Evolutionary conservation across 306 rosid genomes (phyloP), one percentile per base, ranked within the genome.

Genomic region (Hippophae rhamnoides): DNA sequence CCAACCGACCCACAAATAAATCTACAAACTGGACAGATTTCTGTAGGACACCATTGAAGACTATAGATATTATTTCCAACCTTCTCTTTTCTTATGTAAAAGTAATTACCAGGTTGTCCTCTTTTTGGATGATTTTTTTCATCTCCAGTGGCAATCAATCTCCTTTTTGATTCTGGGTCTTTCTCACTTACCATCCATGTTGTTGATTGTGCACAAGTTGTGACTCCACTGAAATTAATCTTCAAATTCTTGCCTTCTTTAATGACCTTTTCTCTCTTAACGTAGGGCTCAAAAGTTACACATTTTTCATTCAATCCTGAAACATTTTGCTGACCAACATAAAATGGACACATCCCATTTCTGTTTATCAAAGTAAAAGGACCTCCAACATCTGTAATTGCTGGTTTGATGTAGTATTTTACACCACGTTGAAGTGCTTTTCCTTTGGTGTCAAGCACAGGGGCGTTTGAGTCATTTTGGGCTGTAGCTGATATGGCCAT

Each of bases 331-430:
- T 78, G 86, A 13, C 83, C 94, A 1, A 64, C 89, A 5, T 65
- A 61, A 0, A 61, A 2, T 1, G 89, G 85, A 68, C 89, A 86
- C 2, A 75, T 26, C 1, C 0, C 6, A 10, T 58, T 86, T 14
- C 72, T 52, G 38, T 8, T 0, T 13, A 86, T 43, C 46, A 86
- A 66, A 10, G 94, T 78, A 66, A 80, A 58, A 7, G 61, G 77
- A 25, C 86, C 86, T 2, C 94, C 86, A 13, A 0, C 65, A 11
- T 80, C 89, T 5, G 89, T 80, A 49, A 78, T 79, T 5, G 83
- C 87, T 0, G 87, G 89, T 38, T 66, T 80, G 57, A 86, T 79
- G 81, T 74, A 78, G 78, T 86, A 86, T 0, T 80, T 71, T 13
- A 46, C 72, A 0, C 73, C 81, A 7, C 60, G 50, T 8, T 65